Base-by-base conservation (phyloP, 257 asterid species). In the Solanum piurae region DNA sequence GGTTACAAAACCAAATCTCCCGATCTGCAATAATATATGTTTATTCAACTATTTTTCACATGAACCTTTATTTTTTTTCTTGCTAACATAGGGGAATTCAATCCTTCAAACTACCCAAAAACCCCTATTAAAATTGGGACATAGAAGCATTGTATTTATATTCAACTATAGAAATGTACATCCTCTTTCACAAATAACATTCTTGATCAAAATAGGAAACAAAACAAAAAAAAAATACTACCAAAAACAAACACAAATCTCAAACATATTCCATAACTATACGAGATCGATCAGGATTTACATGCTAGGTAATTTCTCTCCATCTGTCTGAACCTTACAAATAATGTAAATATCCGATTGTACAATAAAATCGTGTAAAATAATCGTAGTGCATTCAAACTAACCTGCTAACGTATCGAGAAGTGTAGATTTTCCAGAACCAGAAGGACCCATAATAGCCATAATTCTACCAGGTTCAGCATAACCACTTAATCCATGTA, bases 391-490 rank as follows among this genome's bases (percentile, higher is more conserved):
- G 29, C 29, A 60, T 8, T 8, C 27, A 60, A 60, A 60, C 72
- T n/a, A n/a, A 62, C 71, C 71, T 62, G 98, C 98, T 83, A 97
- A 93, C 42, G 99, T 89, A 92, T 97, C 99, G 64, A 97, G 99
- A 86, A 97, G 98, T 14, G 99, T 96, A 31, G 98, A 95, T 94
- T 96, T 96, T 49, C 99, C 99, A 34, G 98, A 94, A 20, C 98
- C 98, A 46, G 99, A 97, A 91, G 99, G 99, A 66, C 99, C 99
- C 98, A 97, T 97, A 71, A 97, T 95, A 85, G 98, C 99, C 98
- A 95, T 93, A 93, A 93, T 95, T 93, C 98, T 91, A 82, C 98
- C 98, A 40, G 98, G 98, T 86, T 94, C 95, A 49, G 99, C 98
- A 79, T 89, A 95, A 16, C 99, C 99, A 73, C 91, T 92, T 55